A percentile compares a stretch with the other conserved stretches of the same genome.
Conservation (phyloP, 176 grass and related monocot species). For the Triticum turgidum region DNA sequence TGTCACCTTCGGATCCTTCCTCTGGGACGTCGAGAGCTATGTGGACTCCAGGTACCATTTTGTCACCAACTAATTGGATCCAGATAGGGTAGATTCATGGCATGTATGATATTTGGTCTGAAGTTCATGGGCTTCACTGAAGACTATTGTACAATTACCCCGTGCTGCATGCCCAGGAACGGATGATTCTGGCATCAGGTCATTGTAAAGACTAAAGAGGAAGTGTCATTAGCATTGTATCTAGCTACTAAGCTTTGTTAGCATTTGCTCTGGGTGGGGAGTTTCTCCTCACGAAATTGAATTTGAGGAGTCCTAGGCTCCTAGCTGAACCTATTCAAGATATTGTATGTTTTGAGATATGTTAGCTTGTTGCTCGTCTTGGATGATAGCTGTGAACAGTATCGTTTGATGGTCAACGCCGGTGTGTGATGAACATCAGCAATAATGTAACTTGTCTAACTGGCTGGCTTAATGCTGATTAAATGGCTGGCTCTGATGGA, state of each 20-base stretch:
- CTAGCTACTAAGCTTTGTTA: constrained; percentile 8
- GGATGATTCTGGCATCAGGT: constrained; percentile 20
- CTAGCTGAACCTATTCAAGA: background rate
- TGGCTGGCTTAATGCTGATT: too few species aligned
- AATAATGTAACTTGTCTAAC: too few species aligned
- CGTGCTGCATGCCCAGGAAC: background rate
- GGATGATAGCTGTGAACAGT: background rate
- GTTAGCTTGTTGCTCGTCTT: background rate
- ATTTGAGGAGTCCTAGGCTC: background rate
- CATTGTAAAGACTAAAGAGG: constrained; percentile 43
- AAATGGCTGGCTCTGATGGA: too few species aligned
- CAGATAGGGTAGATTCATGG: background rate
- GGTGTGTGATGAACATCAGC: background rate
- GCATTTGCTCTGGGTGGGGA: background rate
- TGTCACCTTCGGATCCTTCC: constrained; percentile 91
- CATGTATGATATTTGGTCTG: constrained; percentile 9
- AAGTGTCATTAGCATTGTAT: constrained; percentile 12
- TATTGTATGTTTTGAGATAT: background rate
- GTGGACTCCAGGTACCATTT: constrained; percentile 96
- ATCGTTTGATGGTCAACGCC: background rate
- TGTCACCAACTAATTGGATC: constrained; percentile 44
- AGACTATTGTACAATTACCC: constrained; percentile 30
- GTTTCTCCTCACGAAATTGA: background rate
- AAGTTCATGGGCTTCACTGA: background rate
- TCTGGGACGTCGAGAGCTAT: constrained; percentile 93